Evolutionary conservation across 2,329 filamentous ascomycete genomes (phyloP).

Genomic region (Arachnomyces sp.): DNA sequence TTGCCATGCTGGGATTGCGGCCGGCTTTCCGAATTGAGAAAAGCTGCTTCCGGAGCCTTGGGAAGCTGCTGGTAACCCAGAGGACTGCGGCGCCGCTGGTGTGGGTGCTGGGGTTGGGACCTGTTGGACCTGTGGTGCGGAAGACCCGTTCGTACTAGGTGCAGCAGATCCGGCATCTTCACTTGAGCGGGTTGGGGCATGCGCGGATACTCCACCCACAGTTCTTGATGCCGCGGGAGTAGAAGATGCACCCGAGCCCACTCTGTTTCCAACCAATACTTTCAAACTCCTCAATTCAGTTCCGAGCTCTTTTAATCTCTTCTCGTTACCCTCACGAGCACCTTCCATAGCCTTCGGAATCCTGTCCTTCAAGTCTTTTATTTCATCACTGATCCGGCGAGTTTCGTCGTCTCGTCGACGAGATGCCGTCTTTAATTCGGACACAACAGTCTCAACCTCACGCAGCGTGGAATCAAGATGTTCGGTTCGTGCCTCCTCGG

Average conservation of each 20-base stretch:
- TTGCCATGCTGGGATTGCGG: constrained; percentile 74
- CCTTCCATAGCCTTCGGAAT: constrained; percentile 84
- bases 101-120: constrained; percentile 19
- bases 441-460: constrained; percentile 77
- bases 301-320: constrained; percentile 73
- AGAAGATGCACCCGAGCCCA: constrained; percentile 34
- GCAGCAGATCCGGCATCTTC: constrained; percentile 17
- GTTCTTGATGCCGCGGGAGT: constrained; percentile 25
- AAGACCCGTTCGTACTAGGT: constrained; percentile 20
- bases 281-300: constrained; percentile 87
- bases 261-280: constrained; percentile 65
- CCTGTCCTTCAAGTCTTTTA: constrained; percentile 70
- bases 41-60: constrained; percentile 40
- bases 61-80: constrained; percentile 24
- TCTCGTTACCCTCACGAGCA: constrained; percentile 77
- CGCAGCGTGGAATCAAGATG: constrained; percentile 71
- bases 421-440: constrained; percentile 72
- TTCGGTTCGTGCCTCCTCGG: constrained; percentile 77
- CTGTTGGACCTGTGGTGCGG: constrained; percentile 23
- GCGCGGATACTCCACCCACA: constrained; percentile 18
- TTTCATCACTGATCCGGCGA: constrained; percentile 76
- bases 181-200: constrained; percentile 17
- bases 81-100: constrained; percentile 19
- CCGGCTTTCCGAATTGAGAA: constrained; percentile 43
- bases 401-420: constrained; percentile 80